phyloP scores from a whole-genome alignment of 768 basidiomycete genomes.

The Lactarius hengduanensis region DNA sequence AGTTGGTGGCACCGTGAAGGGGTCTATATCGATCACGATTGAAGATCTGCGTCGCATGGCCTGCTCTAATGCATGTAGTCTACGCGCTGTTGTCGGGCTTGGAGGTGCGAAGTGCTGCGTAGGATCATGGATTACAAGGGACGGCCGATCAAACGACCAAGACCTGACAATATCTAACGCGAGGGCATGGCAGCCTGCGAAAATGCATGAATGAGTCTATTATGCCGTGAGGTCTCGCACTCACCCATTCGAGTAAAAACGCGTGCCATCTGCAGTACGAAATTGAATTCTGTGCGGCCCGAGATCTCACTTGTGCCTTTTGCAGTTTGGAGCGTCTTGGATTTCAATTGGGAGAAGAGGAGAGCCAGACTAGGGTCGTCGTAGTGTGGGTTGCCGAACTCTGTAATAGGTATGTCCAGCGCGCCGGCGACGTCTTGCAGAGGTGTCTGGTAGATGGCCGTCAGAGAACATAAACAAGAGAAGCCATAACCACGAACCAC shows the following conservation, averaged over 20 bases:
- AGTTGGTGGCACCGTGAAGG: slow-evolving; percentile 59
- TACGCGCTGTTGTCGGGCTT: slow-evolving; percentile 47
- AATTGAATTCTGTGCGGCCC: slow-evolving; percentile 87
- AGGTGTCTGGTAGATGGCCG: slow-evolving; percentile 56
- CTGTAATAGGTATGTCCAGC: slow-evolving; percentile 51
- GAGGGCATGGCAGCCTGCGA: slow-evolving; percentile 84
- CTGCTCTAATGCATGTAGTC: slow-evolving; percentile 50
- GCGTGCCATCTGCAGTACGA: slow-evolving; percentile 90
- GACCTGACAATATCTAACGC: slow-evolving; percentile 86
- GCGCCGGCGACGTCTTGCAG: slow-evolving; percentile 66
- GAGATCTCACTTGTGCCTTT: slow-evolving; percentile 92
- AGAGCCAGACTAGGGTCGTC: slow-evolving; percentile 93
- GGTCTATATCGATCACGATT: slow-evolving; percentile 89
- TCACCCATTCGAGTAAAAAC: slow-evolving; percentile 94
- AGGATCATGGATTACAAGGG: slow-evolving; percentile 38
- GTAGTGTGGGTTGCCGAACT: slow-evolving; percentile 83
- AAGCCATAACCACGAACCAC: slow-evolving; percentile 52
- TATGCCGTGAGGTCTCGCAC: slow-evolving; percentile 31
- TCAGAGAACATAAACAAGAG: slow-evolving; percentile 3
- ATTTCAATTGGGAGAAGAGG: slow-evolving; percentile 84
- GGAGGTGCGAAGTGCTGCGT: slow-evolving; percentile 36
- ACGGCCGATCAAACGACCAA: slow-evolving; percentile 89
- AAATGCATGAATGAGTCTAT: slow-evolving; percentile 8
- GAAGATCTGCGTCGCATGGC: slow-evolving; percentile 62
- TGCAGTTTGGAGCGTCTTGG: slow-evolving; percentile 88